These are phyloP conservation scores for Mortierella sp. DNA, from an alignment of 371 early-diverging fungal genomes.

Conservation along the genomic window DNA sequence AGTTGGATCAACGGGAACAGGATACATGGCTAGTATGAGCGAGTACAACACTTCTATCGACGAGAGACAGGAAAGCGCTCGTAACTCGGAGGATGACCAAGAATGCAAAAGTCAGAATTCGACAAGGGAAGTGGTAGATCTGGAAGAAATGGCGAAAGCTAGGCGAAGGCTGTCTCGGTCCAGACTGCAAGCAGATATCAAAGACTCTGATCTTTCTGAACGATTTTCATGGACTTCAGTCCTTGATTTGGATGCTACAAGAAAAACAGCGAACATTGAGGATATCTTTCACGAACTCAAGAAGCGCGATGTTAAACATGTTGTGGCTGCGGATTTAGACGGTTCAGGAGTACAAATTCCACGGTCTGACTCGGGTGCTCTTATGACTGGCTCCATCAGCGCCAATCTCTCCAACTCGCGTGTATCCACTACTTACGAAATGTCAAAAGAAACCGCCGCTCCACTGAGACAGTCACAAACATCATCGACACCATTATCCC, in stretches of 20 bases:
- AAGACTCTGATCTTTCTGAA: not conserved
- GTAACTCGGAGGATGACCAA: not conserved
- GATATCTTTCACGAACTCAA: not conserved
- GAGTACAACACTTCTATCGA: conserved; percentile 21
- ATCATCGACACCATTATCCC: too few species aligned
- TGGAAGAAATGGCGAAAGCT: not conserved
- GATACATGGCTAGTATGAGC: conserved; percentile 36
- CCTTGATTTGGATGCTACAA: not conserved
- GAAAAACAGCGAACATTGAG: not conserved
- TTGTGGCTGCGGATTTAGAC: not conserved
- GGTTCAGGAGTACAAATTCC: not conserved
- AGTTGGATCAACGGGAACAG: conserved; percentile 16
- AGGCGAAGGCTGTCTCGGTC: not conserved
- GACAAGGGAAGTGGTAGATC: too few species aligned
- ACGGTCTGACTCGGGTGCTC: conserved; percentile 21
- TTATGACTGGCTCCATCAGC: conserved; percentile 10
- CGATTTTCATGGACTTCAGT: not conserved
- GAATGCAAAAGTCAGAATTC: not conserved
- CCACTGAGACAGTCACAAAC: too few species aligned
- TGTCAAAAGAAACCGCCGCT: not conserved
- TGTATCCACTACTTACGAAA: not conserved
- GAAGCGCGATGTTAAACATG: too few species aligned
- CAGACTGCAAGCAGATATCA: not conserved
- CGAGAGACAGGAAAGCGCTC: conserved; percentile 9
- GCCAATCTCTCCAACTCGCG: not conserved